Percentiles rank a stretch among this genome's conserved stretches.
Conservation (phyloP, 306 rosid species). For the Sophora flavescens region DNA sequence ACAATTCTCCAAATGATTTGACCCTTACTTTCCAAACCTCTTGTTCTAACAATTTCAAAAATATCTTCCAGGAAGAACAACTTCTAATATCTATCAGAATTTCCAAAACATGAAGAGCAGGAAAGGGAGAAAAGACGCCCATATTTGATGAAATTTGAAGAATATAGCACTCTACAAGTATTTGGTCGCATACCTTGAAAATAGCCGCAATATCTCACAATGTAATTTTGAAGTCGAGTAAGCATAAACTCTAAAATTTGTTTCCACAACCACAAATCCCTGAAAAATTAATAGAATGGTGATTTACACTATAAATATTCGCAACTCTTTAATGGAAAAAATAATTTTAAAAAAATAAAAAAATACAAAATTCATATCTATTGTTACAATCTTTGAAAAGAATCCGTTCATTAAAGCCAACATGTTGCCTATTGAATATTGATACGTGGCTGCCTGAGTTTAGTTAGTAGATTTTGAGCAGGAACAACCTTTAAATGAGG, state of each 20-base stretch:
- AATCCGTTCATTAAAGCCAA: constrained; percentile 23
- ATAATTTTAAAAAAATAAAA: neutral
- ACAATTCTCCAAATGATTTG: too few species aligned
- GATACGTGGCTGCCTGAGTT: too few species aligned
- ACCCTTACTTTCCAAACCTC: too few species aligned
- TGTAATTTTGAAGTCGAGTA: constrained; percentile 91
- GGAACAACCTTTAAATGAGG: too few species aligned
- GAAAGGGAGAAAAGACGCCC: constrained; percentile 10
- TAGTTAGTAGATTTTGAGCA: too few species aligned
- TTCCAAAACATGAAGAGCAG: neutral
- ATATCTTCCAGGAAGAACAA: constrained; percentile 21
- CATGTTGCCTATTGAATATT: too few species aligned
- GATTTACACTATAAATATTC: constrained; percentile 27
- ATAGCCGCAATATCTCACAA: constrained; percentile 91
- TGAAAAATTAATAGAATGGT: constrained; percentile 42
- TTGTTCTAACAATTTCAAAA: neutral
- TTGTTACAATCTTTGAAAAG: constrained; percentile 18
- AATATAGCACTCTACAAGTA: constrained; percentile 39
- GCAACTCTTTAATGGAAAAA: constrained; percentile 20
- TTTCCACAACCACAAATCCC: constrained; percentile 97
- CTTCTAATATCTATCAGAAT: constrained; percentile 28
- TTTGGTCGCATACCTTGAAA: constrained; percentile 68
- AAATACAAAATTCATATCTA: neutral
- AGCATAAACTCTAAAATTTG: constrained; percentile 91
- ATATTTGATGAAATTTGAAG: constrained; percentile 13